Conservation (phyloP, 2,329 filamentous ascomycete genomes). For the Talaromyces piceae region DNA sequence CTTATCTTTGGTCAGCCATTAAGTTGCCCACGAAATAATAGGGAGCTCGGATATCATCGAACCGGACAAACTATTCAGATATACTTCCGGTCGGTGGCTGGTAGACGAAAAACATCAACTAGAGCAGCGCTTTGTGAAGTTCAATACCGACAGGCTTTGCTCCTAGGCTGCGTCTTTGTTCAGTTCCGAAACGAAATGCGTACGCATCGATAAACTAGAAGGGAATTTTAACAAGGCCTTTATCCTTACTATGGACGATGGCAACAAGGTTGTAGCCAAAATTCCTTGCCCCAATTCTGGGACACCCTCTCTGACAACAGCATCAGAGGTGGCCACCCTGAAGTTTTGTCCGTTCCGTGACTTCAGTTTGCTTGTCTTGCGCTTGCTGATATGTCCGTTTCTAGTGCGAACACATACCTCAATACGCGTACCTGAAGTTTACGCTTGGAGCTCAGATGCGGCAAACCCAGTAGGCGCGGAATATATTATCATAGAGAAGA, state of each 20-base stretch:
- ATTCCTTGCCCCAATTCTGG: conserved; percentile 16
- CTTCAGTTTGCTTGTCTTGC: no score
- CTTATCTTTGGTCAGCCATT: no score
- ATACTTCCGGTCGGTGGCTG: conserved; percentile 24
- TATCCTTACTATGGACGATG: conserved; percentile 18
- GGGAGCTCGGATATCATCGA: no score
- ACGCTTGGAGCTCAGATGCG: conserved; percentile 20
- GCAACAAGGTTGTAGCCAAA: conserved; percentile 18
- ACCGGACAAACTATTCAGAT: conserved; percentile 17
- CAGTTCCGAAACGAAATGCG: no score
- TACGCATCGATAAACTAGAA: conserved; percentile 26
- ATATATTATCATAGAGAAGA: conserved; percentile 31
- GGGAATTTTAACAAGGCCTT: conserved; percentile 21
- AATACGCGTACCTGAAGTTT: conserved; percentile 21
- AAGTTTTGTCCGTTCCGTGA: no score
- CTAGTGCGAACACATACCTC: conserved; percentile 15
- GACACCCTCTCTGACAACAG: conserved; percentile 16
- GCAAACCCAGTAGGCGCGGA: conserved; percentile 26
- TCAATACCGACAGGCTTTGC: conserved; percentile 24
- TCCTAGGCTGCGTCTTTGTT: no score
- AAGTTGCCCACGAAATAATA: no score
- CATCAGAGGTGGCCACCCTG: conserved; percentile 18
- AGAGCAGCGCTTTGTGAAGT: conserved; percentile 20
- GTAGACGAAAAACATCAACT: conserved; percentile 19
- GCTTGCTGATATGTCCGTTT: conserved; percentile 10